A percentile compares a stretch with the other conserved stretches of the same genome.
Evolutionary conservation across 2,329 filamentous ascomycete species (phyloP).

Genomic region (Atkinsonella texensis): DNA sequence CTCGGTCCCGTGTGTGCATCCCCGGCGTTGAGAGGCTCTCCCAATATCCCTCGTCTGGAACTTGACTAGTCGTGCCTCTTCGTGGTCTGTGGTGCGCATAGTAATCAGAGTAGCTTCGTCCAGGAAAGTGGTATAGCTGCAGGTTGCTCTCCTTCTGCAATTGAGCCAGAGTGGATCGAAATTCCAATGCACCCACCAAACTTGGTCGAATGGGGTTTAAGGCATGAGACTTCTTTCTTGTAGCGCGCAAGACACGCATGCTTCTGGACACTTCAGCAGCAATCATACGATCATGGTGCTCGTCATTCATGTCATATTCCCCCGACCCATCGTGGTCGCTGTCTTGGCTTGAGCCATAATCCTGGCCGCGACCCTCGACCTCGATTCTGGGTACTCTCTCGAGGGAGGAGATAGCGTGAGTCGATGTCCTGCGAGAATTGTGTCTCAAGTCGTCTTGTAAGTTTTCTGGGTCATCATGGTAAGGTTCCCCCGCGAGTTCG

Average conservation of each 20-base stretch:
- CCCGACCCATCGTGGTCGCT: conserved; percentile 26
- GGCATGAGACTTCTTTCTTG: conserved; percentile 47
- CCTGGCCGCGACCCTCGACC: conserved; percentile 23
- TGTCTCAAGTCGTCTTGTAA: conserved; percentile 11
- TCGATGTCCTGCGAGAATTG: conserved; percentile 8
- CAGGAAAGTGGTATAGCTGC: conserved; percentile 54
- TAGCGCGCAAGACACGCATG: conserved; percentile 73
- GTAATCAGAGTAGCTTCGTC: conserved; percentile 40
- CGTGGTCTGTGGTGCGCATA: conserved; percentile 14
- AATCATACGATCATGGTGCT: conserved; percentile 49
- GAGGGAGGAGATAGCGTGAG: conserved; percentile 28
- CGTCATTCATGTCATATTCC: conserved; percentile 31
- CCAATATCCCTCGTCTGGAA: conserved; percentile 10
- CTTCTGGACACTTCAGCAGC: conserved; percentile 80
- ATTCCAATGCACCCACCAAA: conserved; percentile 85
- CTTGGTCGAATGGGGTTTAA: conserved; percentile 84
- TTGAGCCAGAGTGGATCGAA: conserved; percentile 79
- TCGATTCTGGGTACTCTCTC: conserved; percentile 37
- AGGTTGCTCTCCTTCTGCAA: conserved; percentile 72
- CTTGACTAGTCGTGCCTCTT: conserved; percentile 17
- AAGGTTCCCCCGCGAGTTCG: conserved; percentile 43
- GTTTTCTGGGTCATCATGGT: conserved; percentile 46
- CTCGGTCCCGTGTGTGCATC: conserved; percentile 7
- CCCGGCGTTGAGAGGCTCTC: conserved; percentile 4
- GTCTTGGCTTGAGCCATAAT: conserved; percentile 18